phyloP scores from a whole-genome alignment of 345 rosid species.

The Corchorus capsularis region DNA sequence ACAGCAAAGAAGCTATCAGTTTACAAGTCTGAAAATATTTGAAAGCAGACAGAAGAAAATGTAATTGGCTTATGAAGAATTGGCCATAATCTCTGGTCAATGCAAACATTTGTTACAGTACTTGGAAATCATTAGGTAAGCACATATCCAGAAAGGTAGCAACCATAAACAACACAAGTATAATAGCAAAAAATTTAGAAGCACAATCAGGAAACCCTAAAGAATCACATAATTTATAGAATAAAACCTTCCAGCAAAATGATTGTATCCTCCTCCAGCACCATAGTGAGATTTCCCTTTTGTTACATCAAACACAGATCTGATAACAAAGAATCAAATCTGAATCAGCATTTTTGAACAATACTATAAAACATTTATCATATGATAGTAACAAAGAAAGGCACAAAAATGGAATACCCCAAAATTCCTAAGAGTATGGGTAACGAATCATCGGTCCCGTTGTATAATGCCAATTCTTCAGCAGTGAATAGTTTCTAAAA shows the following conservation, averaged over 20 bases:
- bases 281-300: slow-evolving; percentile 96
- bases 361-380: background rate
- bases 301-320: slow-evolving; percentile 93
- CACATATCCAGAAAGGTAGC: background rate
- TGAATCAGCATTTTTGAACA: background rate
- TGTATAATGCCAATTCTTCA: slow-evolving; percentile 72
- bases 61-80: background rate
- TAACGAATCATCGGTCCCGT: slow-evolving; percentile 71
- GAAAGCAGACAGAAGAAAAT: slow-evolving; percentile 7
- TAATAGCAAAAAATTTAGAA: background rate
- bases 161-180: background rate
- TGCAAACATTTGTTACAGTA: background rate
- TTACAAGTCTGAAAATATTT: background rate
- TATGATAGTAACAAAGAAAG: background rate
- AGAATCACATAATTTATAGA: background rate
- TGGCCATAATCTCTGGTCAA: background rate
- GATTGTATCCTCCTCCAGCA: slow-evolving; percentile 82
- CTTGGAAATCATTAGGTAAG: background rate
- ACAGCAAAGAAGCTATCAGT: slow-evolving; percentile 27
- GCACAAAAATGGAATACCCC: slow-evolving; percentile 47
- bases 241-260: slow-evolving; percentile 88
- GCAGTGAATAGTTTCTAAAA: slow-evolving; percentile 61
- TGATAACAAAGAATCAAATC: slow-evolving; percentile 29
- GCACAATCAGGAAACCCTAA: background rate
- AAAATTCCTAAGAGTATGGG: slow-evolving; percentile 85